Evolutionary conservation across 2,329 filamentous ascomycete species (phyloP).

Genomic region (Corniculantispora saksenae): DNA sequence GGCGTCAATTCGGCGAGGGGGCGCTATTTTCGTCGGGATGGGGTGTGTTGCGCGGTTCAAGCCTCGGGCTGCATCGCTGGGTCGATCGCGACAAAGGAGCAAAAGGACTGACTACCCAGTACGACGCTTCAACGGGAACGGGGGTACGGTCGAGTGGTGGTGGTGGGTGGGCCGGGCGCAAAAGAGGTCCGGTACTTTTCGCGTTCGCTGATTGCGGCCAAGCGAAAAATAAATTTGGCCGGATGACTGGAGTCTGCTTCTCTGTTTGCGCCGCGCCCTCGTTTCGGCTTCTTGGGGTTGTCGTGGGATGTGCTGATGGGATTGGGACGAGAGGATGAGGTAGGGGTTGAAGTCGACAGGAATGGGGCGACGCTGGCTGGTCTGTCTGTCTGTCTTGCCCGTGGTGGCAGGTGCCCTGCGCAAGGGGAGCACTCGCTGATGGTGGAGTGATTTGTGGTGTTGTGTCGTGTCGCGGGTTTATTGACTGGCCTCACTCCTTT

Average conservation of each 20-base stretch:
- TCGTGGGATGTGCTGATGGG: conserved; percentile 3
- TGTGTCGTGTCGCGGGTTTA: background rate
- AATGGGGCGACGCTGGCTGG: background rate
- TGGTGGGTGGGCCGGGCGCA: background rate
- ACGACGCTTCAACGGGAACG: background rate
- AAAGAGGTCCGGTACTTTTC: background rate
- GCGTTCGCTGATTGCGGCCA: conserved; percentile 6
- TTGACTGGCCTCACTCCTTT: background rate
- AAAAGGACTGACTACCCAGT: too few species aligned
- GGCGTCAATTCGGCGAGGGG: conserved; percentile 1
- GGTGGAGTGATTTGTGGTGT: too few species aligned
- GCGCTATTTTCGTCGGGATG: background rate
- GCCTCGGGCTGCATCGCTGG: conserved; percentile 15
- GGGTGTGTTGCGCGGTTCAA: conserved; percentile 9
- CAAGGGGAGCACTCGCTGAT: too few species aligned
- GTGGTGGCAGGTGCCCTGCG: background rate
- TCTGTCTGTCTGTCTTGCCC: background rate
- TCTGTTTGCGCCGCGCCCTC: conserved; percentile 4
- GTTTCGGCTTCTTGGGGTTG: background rate
- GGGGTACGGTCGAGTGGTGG: background rate
- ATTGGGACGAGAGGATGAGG: background rate
- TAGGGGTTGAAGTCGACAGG: conserved; percentile 2
- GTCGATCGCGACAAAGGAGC: conserved; percentile 5
- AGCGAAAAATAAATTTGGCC: conserved; percentile 1
- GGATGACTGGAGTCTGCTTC: background rate